phyloP scores from a whole-genome alignment of 306 rosid genomes.

The Chamaecrista fasciculata region DNA sequence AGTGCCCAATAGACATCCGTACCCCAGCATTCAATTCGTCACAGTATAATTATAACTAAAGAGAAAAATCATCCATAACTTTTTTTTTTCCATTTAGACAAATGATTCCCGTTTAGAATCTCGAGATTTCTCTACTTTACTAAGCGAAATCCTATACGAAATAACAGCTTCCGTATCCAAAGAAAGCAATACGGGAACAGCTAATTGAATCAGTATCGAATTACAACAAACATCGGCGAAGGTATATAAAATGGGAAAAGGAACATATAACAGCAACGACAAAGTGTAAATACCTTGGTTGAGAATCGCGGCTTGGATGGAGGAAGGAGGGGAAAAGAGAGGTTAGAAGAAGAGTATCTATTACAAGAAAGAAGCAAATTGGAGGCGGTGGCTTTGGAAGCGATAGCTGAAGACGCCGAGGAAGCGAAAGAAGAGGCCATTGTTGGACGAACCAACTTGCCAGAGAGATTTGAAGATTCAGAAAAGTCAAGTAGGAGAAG shows the following conservation, averaged over 20 bases:
- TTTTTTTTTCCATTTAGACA: not conserved
- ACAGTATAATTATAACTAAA: not conserved
- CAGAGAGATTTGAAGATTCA: not conserved
- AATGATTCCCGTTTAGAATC: not conserved
- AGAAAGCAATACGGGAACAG: not conserved
- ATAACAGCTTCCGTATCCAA: not conserved
- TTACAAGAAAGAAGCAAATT: conserved; percentile 22
- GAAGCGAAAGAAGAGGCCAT: conserved; percentile 41
- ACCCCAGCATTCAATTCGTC: not conserved
- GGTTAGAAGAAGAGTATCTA: conserved; percentile 23
- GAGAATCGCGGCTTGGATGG: conserved; percentile 46
- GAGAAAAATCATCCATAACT: not conserved
- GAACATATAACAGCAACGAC: too few species aligned
- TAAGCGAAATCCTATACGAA: not conserved
- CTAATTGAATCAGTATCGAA: not conserved
- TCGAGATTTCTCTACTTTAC: not conserved
- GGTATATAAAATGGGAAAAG: not conserved
- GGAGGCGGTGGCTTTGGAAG: conserved; percentile 42
- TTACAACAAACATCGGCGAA: too few species aligned
- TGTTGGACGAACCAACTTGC: not conserved
- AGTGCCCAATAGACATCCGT: not conserved
- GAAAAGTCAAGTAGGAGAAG: not conserved
- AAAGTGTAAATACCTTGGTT: conserved; percentile 45
- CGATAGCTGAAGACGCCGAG: conserved; percentile 30
- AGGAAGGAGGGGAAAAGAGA: conserved; percentile 50